Conservation (phyloP, 805 yeast genomes). For the Candida verbasci region DNA sequence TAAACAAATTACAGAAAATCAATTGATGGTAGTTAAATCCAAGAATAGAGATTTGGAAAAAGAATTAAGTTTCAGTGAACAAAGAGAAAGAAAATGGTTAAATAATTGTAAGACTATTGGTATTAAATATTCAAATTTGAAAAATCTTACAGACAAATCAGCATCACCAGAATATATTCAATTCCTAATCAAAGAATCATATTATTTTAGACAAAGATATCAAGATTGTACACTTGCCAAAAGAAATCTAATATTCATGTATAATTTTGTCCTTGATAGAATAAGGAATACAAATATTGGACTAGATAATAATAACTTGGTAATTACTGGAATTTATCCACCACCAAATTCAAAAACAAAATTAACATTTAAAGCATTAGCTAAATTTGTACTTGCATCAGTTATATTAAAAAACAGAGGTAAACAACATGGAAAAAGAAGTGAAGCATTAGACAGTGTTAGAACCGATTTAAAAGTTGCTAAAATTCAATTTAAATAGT, state of each 20-base stretch:
- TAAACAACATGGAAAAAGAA: conserved; percentile 23
- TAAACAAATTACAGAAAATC: conserved; percentile 1
- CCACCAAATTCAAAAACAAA: conserved; percentile 16
- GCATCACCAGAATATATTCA: conserved; percentile 6
- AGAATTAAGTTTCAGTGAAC: conserved; percentile 19
- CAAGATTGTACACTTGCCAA: conserved; percentile 36
- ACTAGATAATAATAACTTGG: conserved; percentile 24
- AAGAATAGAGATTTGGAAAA: conserved; percentile 17
- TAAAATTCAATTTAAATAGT: conserved; percentile 11
- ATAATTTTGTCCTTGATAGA: conserved; percentile 25
- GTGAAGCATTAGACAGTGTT: conserved; percentile 21
- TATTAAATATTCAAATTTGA: background rate
- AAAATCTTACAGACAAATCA: background rate
- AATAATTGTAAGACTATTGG: conserved; percentile 6
- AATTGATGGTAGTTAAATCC: conserved; percentile 7
- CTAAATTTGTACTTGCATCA: conserved; percentile 33
- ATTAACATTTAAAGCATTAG: conserved; percentile 28
- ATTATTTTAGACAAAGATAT: conserved; percentile 44
- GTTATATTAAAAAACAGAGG: conserved; percentile 29
- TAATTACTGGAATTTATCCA: conserved; percentile 31
- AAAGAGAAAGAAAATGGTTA: conserved; percentile 8
- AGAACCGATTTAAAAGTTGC: conserved; percentile 28
- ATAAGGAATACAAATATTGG: conserved; percentile 25
- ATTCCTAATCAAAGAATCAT: conserved; percentile 37
- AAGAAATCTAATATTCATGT: conserved; percentile 33